Percentiles rank a stretch among this genome's conserved stretches.
Evolutionary conservation across 305 asterid species (phyloP).

Genomic region (Striga hermonthica): DNA sequence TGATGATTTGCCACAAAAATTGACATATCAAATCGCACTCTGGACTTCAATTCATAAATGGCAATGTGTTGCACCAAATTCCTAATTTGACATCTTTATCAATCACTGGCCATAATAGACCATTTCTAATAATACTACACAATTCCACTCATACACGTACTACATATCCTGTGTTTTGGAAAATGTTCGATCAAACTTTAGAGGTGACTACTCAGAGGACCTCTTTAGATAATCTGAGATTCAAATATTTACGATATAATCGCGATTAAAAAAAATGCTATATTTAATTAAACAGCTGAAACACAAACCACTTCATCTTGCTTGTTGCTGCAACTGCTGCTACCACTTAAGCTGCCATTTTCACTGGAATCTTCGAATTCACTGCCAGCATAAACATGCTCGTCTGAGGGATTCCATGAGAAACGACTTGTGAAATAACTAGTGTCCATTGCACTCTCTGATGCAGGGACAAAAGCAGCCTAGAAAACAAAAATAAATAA

Average conservation of each 20-base stretch:
- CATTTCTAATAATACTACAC: not conserved
- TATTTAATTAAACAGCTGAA: not conserved
- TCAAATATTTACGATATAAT: not conserved
- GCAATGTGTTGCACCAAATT: not conserved
- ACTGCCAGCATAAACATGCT: constrained; percentile 72
- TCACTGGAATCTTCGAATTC: constrained; percentile 87
- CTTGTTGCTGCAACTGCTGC: constrained; percentile 91
- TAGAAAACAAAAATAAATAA: constrained; percentile 18
- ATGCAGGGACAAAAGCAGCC: constrained; percentile 96
- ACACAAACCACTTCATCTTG: constrained; percentile 78
- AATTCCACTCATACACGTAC: not conserved
- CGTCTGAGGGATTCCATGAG: constrained; percentile 95
- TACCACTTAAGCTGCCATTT: constrained; percentile 70
- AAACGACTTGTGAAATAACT: constrained; percentile 94
- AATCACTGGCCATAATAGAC: not conserved
- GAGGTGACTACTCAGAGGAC: not conserved
- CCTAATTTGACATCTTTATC: not conserved
- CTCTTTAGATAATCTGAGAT: no score
- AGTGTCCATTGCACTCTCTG: constrained; percentile 88
- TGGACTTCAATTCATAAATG: not conserved
- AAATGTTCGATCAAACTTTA: not conserved
- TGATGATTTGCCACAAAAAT: not conserved
- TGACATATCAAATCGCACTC: not conserved
- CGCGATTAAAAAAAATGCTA: not conserved
- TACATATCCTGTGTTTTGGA: not conserved